These are phyloP conservation scores for Pseudocohnilembus persalinus DNA, from an alignment of 169 alveolate genomes.

Conservation along the genomic window DNA sequence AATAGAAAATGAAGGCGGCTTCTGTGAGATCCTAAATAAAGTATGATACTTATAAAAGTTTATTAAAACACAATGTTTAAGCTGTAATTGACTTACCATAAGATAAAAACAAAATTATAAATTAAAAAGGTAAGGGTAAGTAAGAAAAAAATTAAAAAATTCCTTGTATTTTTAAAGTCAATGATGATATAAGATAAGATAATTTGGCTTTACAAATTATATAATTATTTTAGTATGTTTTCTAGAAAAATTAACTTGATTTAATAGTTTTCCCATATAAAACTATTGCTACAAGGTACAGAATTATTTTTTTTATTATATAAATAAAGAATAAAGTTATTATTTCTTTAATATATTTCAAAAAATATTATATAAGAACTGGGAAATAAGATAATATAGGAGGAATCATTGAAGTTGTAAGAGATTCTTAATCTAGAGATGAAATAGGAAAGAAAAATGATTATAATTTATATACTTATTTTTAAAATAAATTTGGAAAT, in stretches of 20 bases:
- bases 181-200: conserved; percentile 87
- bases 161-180: conserved; percentile 86
- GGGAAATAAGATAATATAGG: conserved; percentile 79
- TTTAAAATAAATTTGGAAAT: conserved; percentile 76
- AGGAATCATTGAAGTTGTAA: conserved; percentile 86
- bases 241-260: conserved; percentile 68
- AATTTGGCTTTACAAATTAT: conserved; percentile 79
- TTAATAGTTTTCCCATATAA: conserved; percentile 82
- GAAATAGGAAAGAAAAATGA: conserved; percentile 84
- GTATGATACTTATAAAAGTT: too few species aligned
- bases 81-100: not conserved
- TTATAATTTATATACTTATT: conserved; percentile 74
- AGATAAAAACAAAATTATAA: not conserved
- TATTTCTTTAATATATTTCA: too few species aligned
- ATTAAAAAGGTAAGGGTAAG: not conserved
- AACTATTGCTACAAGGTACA: conserved; percentile 64
- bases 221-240: conserved; percentile 77
- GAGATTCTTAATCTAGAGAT: conserved; percentile 80
- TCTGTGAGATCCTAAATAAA: too few species aligned
- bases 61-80: too few species aligned
- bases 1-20: too few species aligned
- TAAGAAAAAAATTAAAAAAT: not conserved
- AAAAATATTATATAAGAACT: conserved; percentile 25
- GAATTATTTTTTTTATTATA: conserved; percentile 12
- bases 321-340: too few species aligned